These are phyloP conservation scores for thale cress (Arabidopsis thaliana) DNA, from an alignment of 345 rosid species.

Conservation along the genomic window TAIR10.1 NC_003070.9:11082501-11083000, in stretches of 20 bases:
- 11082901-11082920: conserved; percentile 5
- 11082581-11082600: neutral
- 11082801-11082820: conserved; percentile 6
- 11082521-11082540: neutral
- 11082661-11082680: conserved; percentile 25
- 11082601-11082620: conserved; percentile 25
- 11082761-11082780: conserved; percentile 30
- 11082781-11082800: conserved; percentile 30
- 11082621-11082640: conserved; percentile 19
- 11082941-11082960: conserved; percentile 33
- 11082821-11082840: neutral
- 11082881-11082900: conserved; percentile 15
- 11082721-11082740: neutral
- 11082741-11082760: conserved; percentile 27
- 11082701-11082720: neutral
- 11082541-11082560: neutral
- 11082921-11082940: conserved; percentile 39
- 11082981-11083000: conserved; percentile 26
- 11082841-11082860: conserved; percentile 38
- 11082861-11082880: conserved; percentile 7
- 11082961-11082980: conserved; percentile 39
- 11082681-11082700: conserved; percentile 2
- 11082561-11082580: neutral
- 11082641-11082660: conserved; percentile 35
- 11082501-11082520: neutral